A percentile compares a stretch with the other conserved stretches of the same genome.
Evolutionary conservation across 2,329 filamentous ascomycete genomes (phyloP).

Genomic region (Hortaea sp.): DNA sequence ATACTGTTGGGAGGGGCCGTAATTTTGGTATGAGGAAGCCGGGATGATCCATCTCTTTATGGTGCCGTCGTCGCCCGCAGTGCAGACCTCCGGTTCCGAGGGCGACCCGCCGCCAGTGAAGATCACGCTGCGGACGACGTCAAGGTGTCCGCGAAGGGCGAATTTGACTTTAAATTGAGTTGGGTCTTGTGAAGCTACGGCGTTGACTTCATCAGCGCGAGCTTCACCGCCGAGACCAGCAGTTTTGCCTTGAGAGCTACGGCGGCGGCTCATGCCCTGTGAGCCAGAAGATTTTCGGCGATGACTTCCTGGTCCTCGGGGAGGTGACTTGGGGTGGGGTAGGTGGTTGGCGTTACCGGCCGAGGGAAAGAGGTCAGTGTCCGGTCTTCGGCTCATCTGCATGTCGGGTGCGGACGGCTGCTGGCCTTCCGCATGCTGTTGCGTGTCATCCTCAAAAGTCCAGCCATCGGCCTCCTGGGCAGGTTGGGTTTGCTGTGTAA

Average conservation of each 20-base stretch:
- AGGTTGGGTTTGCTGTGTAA: slow-evolving; percentile 5
- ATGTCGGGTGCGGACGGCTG: slow-evolving; percentile 29
- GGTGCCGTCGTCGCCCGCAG: slow-evolving; percentile 86
- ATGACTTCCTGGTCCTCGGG: slow-evolving; percentile 57
- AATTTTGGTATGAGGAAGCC: slow-evolving; percentile 54
- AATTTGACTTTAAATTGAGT: slow-evolving; percentile 87
- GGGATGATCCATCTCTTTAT: slow-evolving; percentile 97
- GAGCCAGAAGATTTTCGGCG: slow-evolving; percentile 67
- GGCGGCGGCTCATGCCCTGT: slow-evolving; percentile 50
- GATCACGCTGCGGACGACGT: slow-evolving; percentile 87
- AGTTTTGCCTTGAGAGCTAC: slow-evolving; percentile 44
- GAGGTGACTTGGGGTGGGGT: slow-evolving; percentile 68
- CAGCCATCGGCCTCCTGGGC: slow-evolving; percentile 58
- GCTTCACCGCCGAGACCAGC: slow-evolving; percentile 44
- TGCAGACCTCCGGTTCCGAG: slow-evolving; percentile 93
- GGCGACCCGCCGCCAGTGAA: slow-evolving; percentile 95
- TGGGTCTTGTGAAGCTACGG: slow-evolving; percentile 42
- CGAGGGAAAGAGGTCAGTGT: slow-evolving; percentile 78
- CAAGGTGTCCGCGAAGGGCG: slow-evolving; percentile 81
- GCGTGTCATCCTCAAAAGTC: slow-evolving; percentile 74
- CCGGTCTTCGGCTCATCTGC: slow-evolving; percentile 55
- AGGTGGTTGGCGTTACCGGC: slow-evolving; percentile 52
- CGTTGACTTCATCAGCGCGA: slow-evolving; percentile 30
- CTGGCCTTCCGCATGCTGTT: slow-evolving; percentile 44
- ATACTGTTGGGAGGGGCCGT: slow-evolving; percentile 41